Evolutionary conservation across 257 asterid genomes (phyloP).

Genomic region (Solanum virginianum): DNA sequence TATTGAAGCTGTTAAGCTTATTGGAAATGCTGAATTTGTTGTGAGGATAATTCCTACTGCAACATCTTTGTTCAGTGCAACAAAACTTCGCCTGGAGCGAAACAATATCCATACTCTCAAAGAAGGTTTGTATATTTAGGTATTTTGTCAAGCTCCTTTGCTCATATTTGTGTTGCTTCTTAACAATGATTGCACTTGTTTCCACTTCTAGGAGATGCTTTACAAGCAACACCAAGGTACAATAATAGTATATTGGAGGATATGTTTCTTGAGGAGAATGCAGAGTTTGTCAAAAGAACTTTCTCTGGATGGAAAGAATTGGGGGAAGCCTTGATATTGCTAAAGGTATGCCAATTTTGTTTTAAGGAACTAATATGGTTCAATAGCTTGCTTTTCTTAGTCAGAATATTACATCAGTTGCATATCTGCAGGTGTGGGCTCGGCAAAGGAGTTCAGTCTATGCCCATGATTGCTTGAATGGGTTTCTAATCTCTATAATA

Average conservation of each 20-base stretch:
- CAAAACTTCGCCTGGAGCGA: slow-evolving; percentile 61
- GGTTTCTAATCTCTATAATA: slow-evolving; percentile 61
- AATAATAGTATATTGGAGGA: slow-evolving; percentile 92
- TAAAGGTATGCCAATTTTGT: slow-evolving; percentile 51
- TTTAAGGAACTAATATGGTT: neutral
- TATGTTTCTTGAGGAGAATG: slow-evolving; percentile 79
- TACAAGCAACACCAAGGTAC: slow-evolving; percentile 70
- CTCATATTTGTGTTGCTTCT: neutral
- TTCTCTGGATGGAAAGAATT: slow-evolving; percentile 68
- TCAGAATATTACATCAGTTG: slow-evolving; percentile 5
- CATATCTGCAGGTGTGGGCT: slow-evolving; percentile 75
- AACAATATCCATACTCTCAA: slow-evolving; percentile 54
- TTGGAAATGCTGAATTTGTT: slow-evolving; percentile 34
- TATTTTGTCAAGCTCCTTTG: neutral
- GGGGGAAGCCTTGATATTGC: slow-evolving; percentile 63
- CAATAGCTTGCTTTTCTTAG: neutral
- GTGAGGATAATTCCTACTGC: slow-evolving; percentile 82
- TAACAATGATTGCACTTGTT: neutral
- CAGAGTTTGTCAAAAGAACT: slow-evolving; percentile 42
- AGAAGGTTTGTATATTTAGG: slow-evolving; percentile 38
- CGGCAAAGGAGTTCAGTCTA: slow-evolving; percentile 54
- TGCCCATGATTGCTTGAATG: slow-evolving; percentile 85
- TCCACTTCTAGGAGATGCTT: slow-evolving; percentile 14
- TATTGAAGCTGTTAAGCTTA: slow-evolving; percentile 40
- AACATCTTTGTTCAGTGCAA: slow-evolving; percentile 47